A percentile compares a stretch with the other conserved stretches of the same genome.
phyloP scores from a whole-genome alignment of 2,329 filamentous ascomycete genomes.

The Blastomyces silverae region DNA sequence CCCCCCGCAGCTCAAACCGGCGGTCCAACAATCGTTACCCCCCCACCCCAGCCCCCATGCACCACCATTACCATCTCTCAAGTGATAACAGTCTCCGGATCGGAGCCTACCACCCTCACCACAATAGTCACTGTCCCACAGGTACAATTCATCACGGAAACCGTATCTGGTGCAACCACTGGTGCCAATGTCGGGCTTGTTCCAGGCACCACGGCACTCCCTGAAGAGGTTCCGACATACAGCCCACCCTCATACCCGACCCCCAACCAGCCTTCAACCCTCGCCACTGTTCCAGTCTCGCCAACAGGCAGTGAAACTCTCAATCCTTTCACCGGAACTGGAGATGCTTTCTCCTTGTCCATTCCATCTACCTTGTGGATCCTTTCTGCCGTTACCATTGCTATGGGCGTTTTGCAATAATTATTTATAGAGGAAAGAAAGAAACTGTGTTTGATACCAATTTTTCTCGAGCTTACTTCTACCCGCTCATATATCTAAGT shows the following conservation, averaged over 20 bases:
- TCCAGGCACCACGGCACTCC: constrained; percentile 22
- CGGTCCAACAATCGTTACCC: constrained; percentile 25
- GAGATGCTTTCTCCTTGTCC: constrained; percentile 19
- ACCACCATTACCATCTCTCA: constrained; percentile 40
- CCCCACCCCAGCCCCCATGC: constrained; percentile 27
- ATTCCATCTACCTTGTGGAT: constrained; percentile 16
- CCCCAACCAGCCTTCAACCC: constrained; percentile 16
- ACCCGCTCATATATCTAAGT: neutral
- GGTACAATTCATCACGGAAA: constrained; percentile 38
- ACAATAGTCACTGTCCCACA: constrained; percentile 42
- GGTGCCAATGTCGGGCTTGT: constrained; percentile 30
- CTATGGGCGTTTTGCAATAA: constrained; percentile 18
- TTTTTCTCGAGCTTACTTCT: too few relatives aligned
- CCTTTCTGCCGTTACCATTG: constrained; percentile 14
- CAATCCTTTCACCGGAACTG: constrained; percentile 18
- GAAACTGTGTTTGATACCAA: too few relatives aligned
- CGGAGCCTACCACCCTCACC: constrained; percentile 24
- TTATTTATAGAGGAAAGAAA: neutral
- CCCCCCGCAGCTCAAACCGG: constrained; percentile 42
- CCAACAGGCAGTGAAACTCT: constrained; percentile 15
- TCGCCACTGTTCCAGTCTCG: constrained; percentile 21
- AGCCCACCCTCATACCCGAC: constrained; percentile 21
- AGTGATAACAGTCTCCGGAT: constrained; percentile 21
- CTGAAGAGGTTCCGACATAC: constrained; percentile 16
- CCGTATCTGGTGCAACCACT: constrained; percentile 22